Percentiles rank a stretch among this genome's conserved stretches.
phyloP scores from a whole-genome alignment of 75 land plant species.

The Selaginella moellendorffii region DNA sequence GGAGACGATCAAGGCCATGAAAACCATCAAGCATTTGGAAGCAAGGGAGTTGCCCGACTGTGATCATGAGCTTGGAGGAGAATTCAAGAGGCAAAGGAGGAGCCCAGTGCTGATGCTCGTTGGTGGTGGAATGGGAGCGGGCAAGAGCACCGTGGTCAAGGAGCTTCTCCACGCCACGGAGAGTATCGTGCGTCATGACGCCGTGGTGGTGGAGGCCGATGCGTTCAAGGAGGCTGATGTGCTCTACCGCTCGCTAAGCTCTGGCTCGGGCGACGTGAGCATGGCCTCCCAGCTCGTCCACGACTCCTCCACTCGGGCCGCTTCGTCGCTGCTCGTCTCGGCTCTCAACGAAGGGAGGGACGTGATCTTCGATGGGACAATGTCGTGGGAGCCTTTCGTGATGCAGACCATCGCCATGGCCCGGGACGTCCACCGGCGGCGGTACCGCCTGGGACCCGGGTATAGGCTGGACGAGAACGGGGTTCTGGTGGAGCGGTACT shows the following conservation, averaged over 20 bases:
- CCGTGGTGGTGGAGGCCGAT: slow-evolving; percentile 17
- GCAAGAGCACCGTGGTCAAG: slow-evolving; percentile 51
- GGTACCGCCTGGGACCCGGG: slow-evolving; percentile 1
- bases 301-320: slow-evolving; percentile 7
- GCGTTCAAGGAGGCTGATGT: slow-evolving; percentile 34
- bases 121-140: slow-evolving; percentile 41
- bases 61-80: slow-evolving; percentile 9
- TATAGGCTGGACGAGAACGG: neutral
- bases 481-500: neutral
- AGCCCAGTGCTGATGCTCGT: slow-evolving; percentile 26
- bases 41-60: slow-evolving; percentile 5
- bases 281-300: slow-evolving; percentile 5
- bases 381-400: slow-evolving; percentile 11
- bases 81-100: slow-evolving; percentile 5
- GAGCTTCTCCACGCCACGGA: slow-evolving; percentile 15
- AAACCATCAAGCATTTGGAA: slow-evolving; percentile 5
- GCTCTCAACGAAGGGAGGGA: slow-evolving; percentile 7
- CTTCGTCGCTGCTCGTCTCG: neutral
- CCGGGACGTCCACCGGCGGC: neutral
- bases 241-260: slow-evolving; percentile 15
- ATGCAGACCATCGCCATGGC: slow-evolving; percentile 6
- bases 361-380: slow-evolving; percentile 4
- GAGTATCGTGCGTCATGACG: too few relatives aligned
- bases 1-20: slow-evolving; percentile 52
- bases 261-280: slow-evolving; percentile 4